Base-by-base conservation (phyloP, 1,284 basidiomycete species). In the Schizophyllum amplum region DNA sequence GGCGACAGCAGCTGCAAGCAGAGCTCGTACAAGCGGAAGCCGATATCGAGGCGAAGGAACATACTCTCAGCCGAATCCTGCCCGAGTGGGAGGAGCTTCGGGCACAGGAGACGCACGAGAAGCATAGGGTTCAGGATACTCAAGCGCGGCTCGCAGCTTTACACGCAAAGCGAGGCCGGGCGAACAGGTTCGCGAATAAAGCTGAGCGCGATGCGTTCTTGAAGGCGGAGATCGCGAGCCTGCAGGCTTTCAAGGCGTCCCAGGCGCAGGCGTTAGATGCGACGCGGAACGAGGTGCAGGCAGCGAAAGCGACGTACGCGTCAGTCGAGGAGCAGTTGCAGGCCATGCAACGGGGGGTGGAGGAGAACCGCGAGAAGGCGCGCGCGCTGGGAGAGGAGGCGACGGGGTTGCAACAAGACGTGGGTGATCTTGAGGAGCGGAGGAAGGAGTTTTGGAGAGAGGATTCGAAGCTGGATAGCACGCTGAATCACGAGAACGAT, bases 401-500 rank as follows among this genome's bases (percentile, higher is more conserved):
- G 49, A 73, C 77, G 0, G 69, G 72, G 58, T 71, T 92, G 58
- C 92, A 86, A 70, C 87, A 89, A 58, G 76, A 90, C 64, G 82
- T 90, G 60, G 80, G 80, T 42, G 86, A 84, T 59, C 74, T 91
- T 65, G 80, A 75, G 50, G 94, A 98, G 72, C 81, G 82, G 72
- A 76, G 90, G 66, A 98, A 96, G 78, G 93, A 95, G 59, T 72
- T 95, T 24, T 98, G 97, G 96, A 83, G 95, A 65, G 93, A 98
- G 69, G 94, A 98, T 63, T 87, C 92, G 1, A 95, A 92, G 71
- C 73, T 97, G 25, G 83, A 88, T 58, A 88, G 87, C 59, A 78
- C 87, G 21, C 84, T 91, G 1, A 79, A 80, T 26, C 84, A 90
- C 60, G 93, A 92, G 1, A 78, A 78, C 17, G 89, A 91, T 59